Percentiles rank a stretch among this genome's conserved stretches.
Evolutionary conservation across 345 rosid species (phyloP).

Genomic region (Euclidium syriacum): DNA sequence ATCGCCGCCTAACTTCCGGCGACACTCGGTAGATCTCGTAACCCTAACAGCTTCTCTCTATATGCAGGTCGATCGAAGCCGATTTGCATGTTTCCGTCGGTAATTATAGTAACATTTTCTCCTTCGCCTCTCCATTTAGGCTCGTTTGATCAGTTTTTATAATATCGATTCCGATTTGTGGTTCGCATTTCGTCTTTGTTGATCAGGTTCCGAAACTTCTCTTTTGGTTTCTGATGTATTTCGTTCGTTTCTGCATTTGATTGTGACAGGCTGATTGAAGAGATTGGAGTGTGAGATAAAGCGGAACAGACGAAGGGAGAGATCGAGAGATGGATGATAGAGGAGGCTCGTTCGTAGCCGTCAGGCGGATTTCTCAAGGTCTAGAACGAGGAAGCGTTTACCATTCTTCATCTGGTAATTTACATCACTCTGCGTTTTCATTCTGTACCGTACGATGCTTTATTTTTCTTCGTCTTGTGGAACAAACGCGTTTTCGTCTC

Average conservation of each 20-base stretch:
- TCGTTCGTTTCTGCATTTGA: constrained; percentile 19
- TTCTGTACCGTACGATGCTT: background rate
- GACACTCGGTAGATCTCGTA: constrained; percentile 6
- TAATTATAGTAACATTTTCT: background rate
- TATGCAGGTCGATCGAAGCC: background rate
- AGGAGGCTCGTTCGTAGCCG: constrained; percentile 99
- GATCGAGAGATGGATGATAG: constrained; percentile 71
- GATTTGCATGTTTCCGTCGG: constrained; percentile 7
- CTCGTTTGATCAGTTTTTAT: background rate
- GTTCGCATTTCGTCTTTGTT: constrained; percentile 11
- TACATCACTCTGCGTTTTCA: background rate
- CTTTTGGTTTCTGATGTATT: background rate
- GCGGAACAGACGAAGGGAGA: constrained; percentile 1
- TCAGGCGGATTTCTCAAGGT: constrained; percentile 92
- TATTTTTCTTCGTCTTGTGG: background rate
- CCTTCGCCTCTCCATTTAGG: no score
- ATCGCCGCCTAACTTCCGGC: constrained; percentile 16
- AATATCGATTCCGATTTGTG: background rate
- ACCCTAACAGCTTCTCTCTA: background rate
- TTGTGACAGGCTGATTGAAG: constrained; percentile 7
- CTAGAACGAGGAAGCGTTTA: constrained; percentile 71
- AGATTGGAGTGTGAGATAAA: background rate
- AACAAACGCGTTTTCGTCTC: constrained; percentile 23
- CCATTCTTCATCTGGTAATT: constrained; percentile 83
- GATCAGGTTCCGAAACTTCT: constrained; percentile 14